Evolutionary conservation across 1,284 basidiomycete species (phyloP), one percentile per base, ranked within the genome.

Genomic region (Jaminaea rosea): DNA sequence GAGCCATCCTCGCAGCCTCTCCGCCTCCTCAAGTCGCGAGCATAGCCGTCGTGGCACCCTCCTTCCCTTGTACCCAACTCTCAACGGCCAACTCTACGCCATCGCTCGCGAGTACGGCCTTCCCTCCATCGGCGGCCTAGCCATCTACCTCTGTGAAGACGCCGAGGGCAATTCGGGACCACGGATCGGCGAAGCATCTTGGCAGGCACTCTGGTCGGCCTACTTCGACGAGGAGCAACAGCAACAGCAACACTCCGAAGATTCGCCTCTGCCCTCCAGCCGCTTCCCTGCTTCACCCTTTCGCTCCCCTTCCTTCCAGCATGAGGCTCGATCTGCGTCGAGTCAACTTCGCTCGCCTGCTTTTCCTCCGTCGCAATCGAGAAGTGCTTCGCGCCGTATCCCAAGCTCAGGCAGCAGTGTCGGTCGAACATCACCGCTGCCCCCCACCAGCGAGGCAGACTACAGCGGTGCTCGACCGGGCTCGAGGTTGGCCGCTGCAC

Each of bases 51-150:
- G 69, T 28, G 69, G 69, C 31, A 63, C 62, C 17, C 63, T 72
- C 1, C 36, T 72, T 29, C 69, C 69, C 0, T 57, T 72, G 32
- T 71, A 71, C 46, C 69, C 69, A 0, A 69, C 69, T 0, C 59
- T 72, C 11, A 65, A 65, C 19, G 68, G 67, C 5, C 69, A 72
- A 52, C 62, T 72, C 5, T 72, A 68, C 51, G 69, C 69, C n/a
- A 66, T 72, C 47, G 59, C 69, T 3, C 60, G 69, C 44, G 68
- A 72, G 28, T 71, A 63, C n/a, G 65, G 63, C 2, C 48, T 72
- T 11, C 69, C 69, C 2, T 69, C 68, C 2, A 56, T 72, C 6
- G 68, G 67, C 29, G 69, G 69, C 3, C 54, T 72, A 41, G 56
- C 65, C 37, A 50, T 72, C 26, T 72, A 65, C 42, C 53, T 72